These are phyloP conservation scores for Guadua angustifolia DNA, from an alignment of 176 grass and related monocot genomes.

Conservation along the genomic window DNA sequence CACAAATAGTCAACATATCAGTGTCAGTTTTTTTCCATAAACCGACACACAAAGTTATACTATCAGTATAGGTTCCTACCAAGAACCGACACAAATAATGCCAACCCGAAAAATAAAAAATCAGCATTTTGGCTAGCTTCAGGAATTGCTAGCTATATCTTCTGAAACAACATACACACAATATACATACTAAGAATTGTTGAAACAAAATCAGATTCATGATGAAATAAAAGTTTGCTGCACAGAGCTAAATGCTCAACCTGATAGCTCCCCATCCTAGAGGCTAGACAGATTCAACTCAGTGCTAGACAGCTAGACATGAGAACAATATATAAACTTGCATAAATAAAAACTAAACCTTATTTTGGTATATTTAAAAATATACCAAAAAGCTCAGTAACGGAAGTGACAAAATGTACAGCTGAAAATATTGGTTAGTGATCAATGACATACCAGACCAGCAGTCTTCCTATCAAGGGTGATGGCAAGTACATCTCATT, in stretches of 20 bases:
- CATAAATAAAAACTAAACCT: slow-evolving; percentile 58
- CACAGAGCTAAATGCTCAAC: slow-evolving; percentile 16
- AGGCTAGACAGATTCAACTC: slow-evolving; percentile 34
- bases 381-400: slow-evolving; percentile 1
- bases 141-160: too few species aligned
- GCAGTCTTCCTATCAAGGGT: slow-evolving; percentile 90
- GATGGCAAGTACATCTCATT: slow-evolving; percentile 99
- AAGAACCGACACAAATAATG: too few species aligned
- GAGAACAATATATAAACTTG: slow-evolving; percentile 24
- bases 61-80: too few species aligned
- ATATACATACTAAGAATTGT: background rate
- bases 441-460: slow-evolving; percentile 76
- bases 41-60: too few species aligned
- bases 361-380: slow-evolving; percentile 57
- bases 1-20: too few species aligned
- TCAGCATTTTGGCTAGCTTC: too few species aligned
- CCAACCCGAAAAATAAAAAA: too few species aligned
- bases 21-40: too few species aligned
- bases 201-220: slow-evolving; percentile 10
- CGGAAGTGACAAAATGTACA: slow-evolving; percentile 24
- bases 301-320: background rate
- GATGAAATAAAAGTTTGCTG: background rate
- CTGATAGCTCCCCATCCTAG: background rate
- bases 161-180: too few species aligned
- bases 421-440: background rate